These are phyloP conservation scores for Fusarium phyllophilum DNA, from an alignment of 2,329 filamentous ascomycete genomes.

Conservation along the genomic window DNA sequence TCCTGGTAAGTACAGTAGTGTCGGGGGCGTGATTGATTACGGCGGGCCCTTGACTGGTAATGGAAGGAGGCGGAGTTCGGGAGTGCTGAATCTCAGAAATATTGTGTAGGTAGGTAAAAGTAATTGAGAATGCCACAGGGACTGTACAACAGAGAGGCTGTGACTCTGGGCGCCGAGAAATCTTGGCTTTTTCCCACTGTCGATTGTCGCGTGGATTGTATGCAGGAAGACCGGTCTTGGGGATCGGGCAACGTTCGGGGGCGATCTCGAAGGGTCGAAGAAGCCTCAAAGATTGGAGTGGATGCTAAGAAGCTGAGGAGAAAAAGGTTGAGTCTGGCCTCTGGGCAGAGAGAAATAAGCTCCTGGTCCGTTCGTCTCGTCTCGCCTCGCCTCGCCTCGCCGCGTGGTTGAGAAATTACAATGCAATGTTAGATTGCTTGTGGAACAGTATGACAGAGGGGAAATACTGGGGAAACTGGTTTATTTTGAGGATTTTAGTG, in stretches of 20 bases:
- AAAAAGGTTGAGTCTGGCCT: background rate
- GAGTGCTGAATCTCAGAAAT: background rate
- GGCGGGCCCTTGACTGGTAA: slow-evolving; percentile 15
- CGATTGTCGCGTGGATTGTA: slow-evolving; percentile 22
- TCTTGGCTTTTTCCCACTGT: slow-evolving; percentile 25
- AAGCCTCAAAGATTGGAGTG: slow-evolving; percentile 8
- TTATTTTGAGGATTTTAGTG: slow-evolving; percentile 14
- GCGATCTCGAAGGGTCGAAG: slow-evolving; percentile 31
- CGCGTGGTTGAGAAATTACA: slow-evolving; percentile 6
- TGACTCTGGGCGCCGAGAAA: slow-evolving; percentile 30
- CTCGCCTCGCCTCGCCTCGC: background rate
- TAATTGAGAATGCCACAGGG: background rate
- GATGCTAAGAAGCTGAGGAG: background rate
- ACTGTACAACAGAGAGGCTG: slow-evolving; percentile 13
- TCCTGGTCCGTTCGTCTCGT: slow-evolving; percentile 16
- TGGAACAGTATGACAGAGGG: slow-evolving; percentile 3
- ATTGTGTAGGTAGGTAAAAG: background rate
- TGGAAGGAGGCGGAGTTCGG: slow-evolving; percentile 17
- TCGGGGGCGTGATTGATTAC: slow-evolving; percentile 16
- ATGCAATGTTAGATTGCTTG: background rate
- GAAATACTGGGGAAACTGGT: slow-evolving; percentile 15
- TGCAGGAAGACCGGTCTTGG: slow-evolving; percentile 7
- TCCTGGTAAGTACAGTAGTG: background rate
- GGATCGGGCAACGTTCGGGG: slow-evolving; percentile 9
- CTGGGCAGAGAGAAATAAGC: slow-evolving; percentile 2